Percentiles rank a stretch among this genome's conserved stretches.
Conservation (phyloP, 2,329 filamentous ascomycete species). For the Penicillium capsulatum region DNA sequence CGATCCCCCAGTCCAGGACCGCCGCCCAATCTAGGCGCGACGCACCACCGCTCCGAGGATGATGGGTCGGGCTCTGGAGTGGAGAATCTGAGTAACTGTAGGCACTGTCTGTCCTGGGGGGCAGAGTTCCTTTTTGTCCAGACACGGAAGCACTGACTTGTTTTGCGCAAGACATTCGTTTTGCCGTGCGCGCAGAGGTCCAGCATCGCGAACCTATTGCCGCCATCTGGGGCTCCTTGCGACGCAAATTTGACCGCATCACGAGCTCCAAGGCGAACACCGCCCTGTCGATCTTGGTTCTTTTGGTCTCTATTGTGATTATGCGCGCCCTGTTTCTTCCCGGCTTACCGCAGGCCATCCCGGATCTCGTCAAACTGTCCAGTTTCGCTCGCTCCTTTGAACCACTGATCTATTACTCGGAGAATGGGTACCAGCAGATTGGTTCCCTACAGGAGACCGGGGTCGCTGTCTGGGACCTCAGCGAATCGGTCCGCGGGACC, state of each 20-base stretch:
- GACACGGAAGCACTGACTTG: slow-evolving; percentile 33
- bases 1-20: slow-evolving; percentile 57
- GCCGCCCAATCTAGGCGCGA: slow-evolving; percentile 14
- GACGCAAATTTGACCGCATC: slow-evolving; percentile 55
- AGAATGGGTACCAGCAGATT: slow-evolving; percentile 81
- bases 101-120: slow-evolving; percentile 28
- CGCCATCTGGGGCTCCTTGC: slow-evolving; percentile 61
- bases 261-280: slow-evolving; percentile 68
- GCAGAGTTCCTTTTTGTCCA: slow-evolving; percentile 20
- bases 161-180: slow-evolving; percentile 67
- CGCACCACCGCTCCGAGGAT: slow-evolving; percentile 21
- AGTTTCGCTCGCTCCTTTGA: slow-evolving; percentile 87
- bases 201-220: slow-evolving; percentile 85
- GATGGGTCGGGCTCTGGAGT: slow-evolving; percentile 37
- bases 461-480: slow-evolving; percentile 89
- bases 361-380: slow-evolving; percentile 86
- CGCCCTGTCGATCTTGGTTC: slow-evolving; percentile 57
- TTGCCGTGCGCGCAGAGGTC: slow-evolving; percentile 81
- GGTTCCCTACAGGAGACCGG: slow-evolving; percentile 85
- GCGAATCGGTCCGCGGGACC: slow-evolving; percentile 80
- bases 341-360: slow-evolving; percentile 61
- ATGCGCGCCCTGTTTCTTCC: slow-evolving; percentile 66
- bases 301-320: slow-evolving; percentile 61
- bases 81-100: slow-evolving; percentile 51
- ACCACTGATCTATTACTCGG: slow-evolving; percentile 89